phyloP scores from a whole-genome alignment of 495 filamentous ascomycete genomes.

The Hypoxylon perforatum region DNA sequence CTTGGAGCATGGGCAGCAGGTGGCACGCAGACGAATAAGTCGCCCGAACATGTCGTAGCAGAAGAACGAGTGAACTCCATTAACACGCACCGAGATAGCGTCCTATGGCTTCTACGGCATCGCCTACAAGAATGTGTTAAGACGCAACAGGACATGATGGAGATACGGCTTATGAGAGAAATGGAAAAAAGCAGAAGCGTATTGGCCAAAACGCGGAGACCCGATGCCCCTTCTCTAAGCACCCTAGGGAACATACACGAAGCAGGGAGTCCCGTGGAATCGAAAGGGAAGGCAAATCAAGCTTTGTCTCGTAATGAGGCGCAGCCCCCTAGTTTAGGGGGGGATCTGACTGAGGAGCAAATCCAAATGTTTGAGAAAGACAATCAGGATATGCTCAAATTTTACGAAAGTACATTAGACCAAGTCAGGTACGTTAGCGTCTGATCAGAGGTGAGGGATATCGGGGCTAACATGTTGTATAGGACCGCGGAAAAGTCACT shows the following conservation, averaged over 20 bases:
- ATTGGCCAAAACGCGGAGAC: constrained; percentile 72
- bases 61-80: constrained; percentile 73
- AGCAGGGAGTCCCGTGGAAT: constrained; percentile 22
- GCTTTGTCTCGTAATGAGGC: constrained; percentile 28
- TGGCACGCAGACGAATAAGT: constrained; percentile 52
- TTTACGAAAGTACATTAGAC: constrained; percentile 89
- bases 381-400: constrained; percentile 89
- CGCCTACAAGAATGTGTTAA: constrained; percentile 78
- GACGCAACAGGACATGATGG: constrained; percentile 90
- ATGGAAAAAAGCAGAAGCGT: constrained; percentile 90
- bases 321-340: constrained; percentile 52
- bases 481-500: constrained; percentile 92
- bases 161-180: constrained; percentile 82
- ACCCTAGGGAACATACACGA: constrained; percentile 35
- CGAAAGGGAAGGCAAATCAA: constrained; percentile 34
- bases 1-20: constrained; percentile 81
- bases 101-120: constrained; percentile 82
- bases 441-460: neutral
- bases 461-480: constrained; percentile 15
- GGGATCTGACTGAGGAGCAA: constrained; percentile 81
- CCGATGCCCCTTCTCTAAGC: constrained; percentile 22
- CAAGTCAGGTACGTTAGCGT: constrained; percentile 81
- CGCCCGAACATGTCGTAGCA: constrained; percentile 71
- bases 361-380: constrained; percentile 92
- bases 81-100: constrained; percentile 75